These are phyloP conservation scores for Vigna reflexopilosa DNA, from an alignment of 306 rosid species.

Conservation along the genomic window DNA sequence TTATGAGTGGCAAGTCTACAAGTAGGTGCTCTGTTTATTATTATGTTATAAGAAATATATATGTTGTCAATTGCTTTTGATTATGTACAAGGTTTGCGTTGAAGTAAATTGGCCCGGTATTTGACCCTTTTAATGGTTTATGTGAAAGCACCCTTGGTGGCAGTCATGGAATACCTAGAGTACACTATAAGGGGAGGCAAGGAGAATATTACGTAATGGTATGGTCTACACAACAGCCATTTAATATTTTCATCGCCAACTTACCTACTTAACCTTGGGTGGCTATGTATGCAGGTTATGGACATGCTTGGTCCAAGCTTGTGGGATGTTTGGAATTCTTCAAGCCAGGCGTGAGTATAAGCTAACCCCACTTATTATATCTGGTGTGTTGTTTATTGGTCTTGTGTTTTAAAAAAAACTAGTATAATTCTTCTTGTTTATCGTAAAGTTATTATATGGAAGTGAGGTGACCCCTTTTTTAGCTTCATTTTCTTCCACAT, in stretches of 20 bases:
- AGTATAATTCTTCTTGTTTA: not conserved
- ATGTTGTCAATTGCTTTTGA: not conserved
- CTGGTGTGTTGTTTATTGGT: constrained; percentile 20
- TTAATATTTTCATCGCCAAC: constrained; percentile 12
- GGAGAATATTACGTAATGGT: constrained; percentile 96
- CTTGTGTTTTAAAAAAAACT: constrained; percentile 11
- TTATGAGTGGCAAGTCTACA: constrained; percentile 98
- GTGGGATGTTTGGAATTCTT: constrained; percentile 92
- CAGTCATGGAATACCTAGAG: constrained; percentile 96
- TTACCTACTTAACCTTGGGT: not conserved
- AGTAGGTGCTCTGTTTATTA: constrained; percentile 55
- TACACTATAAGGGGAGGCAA: constrained; percentile 85
- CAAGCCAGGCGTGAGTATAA: constrained; percentile 89
- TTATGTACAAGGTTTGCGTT: not conserved
- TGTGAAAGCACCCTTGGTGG: constrained; percentile 89
- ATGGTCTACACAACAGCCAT: constrained; percentile 41
- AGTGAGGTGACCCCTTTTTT: constrained; percentile 20
- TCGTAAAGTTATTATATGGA: not conserved
- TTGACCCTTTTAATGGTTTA: constrained; percentile 24
- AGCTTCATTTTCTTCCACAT: constrained; percentile 33
- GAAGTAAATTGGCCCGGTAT: not conserved
- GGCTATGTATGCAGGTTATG: constrained; percentile 72
- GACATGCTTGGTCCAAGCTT: constrained; percentile 98
- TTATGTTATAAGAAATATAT: not conserved
- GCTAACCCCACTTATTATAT: constrained; percentile 22